Evolutionary conservation across 2,329 filamentous ascomycete genomes (phyloP), one percentile per base, ranked within the genome.

Genomic region (Cercospora beticola): DNA sequence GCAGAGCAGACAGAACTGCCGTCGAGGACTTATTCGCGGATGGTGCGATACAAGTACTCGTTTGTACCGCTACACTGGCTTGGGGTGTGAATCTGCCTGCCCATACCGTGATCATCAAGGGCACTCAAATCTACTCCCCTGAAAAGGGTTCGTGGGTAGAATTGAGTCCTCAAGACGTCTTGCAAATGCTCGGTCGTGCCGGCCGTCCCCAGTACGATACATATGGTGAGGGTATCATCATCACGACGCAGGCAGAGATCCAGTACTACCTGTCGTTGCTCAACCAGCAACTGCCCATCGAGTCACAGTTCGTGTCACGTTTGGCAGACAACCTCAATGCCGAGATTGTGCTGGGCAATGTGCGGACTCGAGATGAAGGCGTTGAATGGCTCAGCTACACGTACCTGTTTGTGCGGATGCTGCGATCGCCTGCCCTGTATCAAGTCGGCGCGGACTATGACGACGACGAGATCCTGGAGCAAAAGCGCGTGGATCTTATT

Each of bases 351-450:
- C 86, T 99, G 21, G 95, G 95, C 62, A 99, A 97, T 76, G 88
- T 99, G 28, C 89, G 94, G 66, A 94, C 86, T 69, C 89, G 96
- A 68, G 94, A 99, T 73, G 95, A 99, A 78, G 95, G 92, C 74
- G 95, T 99, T n/a, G 94, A 99, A 78, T 99, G 95, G 95, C 87
- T 99, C 36, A 94, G 95, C 12, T 99, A 99, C 80, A 97, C 94
- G 0, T 99, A 99, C 79, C 88, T 99, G 18, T 99, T 97, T 77
- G 93, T 99, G 65, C 92, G 95, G 61, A 99, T 99, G 95, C 87
- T 99, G 71, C 90, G 95, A 31, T 97, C 94, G 2, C 95, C 95
- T 40, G 94, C 93, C 0, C 83, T 99, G 12, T 99, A 99, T 79
- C 94, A 95, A 77, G 95, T 99, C 62, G 95, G 95, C 4, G 89